Evolutionary conservation across 2,329 filamentous ascomycete species (phyloP).

Genomic region (Diplodia scrobiculata): DNA sequence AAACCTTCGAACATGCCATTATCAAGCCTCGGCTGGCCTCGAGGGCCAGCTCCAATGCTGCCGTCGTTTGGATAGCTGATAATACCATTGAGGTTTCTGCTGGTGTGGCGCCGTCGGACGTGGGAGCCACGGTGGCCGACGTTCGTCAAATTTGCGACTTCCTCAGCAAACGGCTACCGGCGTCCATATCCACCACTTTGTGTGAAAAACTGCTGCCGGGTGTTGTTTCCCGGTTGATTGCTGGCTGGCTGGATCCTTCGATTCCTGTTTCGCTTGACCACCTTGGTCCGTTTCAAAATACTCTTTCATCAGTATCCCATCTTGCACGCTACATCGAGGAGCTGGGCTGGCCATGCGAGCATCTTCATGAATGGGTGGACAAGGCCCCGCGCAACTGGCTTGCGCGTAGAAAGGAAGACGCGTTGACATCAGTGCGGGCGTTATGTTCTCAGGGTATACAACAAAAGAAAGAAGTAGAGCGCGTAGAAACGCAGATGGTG

Average conservation of each 20-base stretch:
- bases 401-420: slow-evolving; percentile 75
- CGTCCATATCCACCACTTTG: slow-evolving; percentile 56
- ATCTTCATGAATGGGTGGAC: slow-evolving; percentile 76
- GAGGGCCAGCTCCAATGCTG: slow-evolving; percentile 41
- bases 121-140: slow-evolving; percentile 39
- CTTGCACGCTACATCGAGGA: slow-evolving; percentile 67
- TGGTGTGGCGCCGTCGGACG: slow-evolving; percentile 36
- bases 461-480: slow-evolving; percentile 70
- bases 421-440: slow-evolving; percentile 72
- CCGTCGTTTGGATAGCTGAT: slow-evolving; percentile 40
- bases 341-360: slow-evolving; percentile 63
- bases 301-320: slow-evolving; percentile 63
- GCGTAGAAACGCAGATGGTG: slow-evolving; percentile 80
- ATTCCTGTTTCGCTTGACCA: slow-evolving; percentile 74
- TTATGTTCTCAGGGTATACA: slow-evolving; percentile 69
- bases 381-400: slow-evolving; percentile 84
- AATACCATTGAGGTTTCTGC: slow-evolving; percentile 42
- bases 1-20: slow-evolving; percentile 63
- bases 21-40: slow-evolving; percentile 60
- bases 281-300: slow-evolving; percentile 70
- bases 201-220: slow-evolving; percentile 70
- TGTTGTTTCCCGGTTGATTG: slow-evolving; percentile 68
- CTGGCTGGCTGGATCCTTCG: slow-evolving; percentile 71
- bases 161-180: slow-evolving; percentile 55
- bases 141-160: slow-evolving; percentile 48